These are phyloP conservation scores for Rhodotorula toruloides DNA, from an alignment of 768 basidiomycete species.

Conservation along the genomic window DNA sequence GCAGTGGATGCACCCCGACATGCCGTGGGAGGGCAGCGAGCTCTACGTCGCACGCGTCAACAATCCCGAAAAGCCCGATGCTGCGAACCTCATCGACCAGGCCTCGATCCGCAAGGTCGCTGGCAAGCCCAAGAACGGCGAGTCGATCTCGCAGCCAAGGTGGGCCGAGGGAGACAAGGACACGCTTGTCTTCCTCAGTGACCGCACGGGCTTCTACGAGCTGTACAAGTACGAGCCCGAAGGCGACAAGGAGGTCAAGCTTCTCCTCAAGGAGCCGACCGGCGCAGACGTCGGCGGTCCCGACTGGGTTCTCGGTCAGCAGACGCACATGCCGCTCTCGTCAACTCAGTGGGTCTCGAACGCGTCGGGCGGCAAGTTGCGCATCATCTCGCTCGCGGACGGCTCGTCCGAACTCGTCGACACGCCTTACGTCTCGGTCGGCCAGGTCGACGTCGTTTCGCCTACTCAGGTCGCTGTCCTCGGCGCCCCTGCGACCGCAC, in stretches of 20 bases:
- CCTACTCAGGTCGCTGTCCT: slow-evolving; percentile 10
- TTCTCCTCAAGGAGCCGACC: slow-evolving; percentile 8
- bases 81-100: slow-evolving; percentile 11
- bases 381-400: slow-evolving; percentile 17
- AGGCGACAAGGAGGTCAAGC: background rate
- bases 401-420: background rate
- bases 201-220: slow-evolving; percentile 63
- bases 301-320: slow-evolving; percentile 30
- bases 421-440: slow-evolving; percentile 26
- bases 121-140: slow-evolving; percentile 54
- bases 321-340: slow-evolving; percentile 19
- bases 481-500: slow-evolving; percentile 8
- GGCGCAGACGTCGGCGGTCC: slow-evolving; percentile 21
- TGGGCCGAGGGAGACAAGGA: slow-evolving; percentile 54
- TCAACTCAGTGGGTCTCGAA: slow-evolving; percentile 19
- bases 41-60: slow-evolving; percentile 55
- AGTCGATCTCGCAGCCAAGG: slow-evolving; percentile 58
- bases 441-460: slow-evolving; percentile 9
- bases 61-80: slow-evolving; percentile 1
- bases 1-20: slow-evolving; percentile 65
- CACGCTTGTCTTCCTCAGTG: slow-evolving; percentile 60
- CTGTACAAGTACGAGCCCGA: slow-evolving; percentile 55
- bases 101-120: slow-evolving; percentile 51
- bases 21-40: slow-evolving; percentile 66
- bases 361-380: slow-evolving; percentile 4